Percentiles rank a stretch among this genome's conserved stretches.
These are phyloP conservation scores for Cryptococcus sp. DNA, from an alignment of 1,284 basidiomycete genomes.

Conservation along the genomic window DNA sequence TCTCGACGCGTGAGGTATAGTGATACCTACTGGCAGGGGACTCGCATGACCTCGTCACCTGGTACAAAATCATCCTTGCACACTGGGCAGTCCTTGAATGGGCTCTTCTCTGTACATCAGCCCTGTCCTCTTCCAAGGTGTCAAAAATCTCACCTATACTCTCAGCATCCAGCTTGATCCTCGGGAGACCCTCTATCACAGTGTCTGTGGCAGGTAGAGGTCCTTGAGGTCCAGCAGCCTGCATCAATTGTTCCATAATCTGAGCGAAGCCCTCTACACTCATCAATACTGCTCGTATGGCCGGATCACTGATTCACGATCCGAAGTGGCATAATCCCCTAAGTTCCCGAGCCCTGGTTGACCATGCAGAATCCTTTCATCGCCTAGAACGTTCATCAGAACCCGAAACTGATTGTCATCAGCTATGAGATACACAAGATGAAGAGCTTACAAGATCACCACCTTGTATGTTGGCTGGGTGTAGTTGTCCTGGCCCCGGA, in stretches of 20 bases:
- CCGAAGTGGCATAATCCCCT: slow-evolving; percentile 45
- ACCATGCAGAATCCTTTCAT: slow-evolving; percentile 18
- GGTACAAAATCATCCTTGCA: slow-evolving; percentile 44
- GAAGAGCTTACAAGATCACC: slow-evolving; percentile 21
- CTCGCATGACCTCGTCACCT: slow-evolving; percentile 36
- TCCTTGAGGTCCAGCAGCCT: slow-evolving; percentile 43
- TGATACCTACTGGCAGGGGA: slow-evolving; percentile 40
- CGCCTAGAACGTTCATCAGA: slow-evolving; percentile 25
- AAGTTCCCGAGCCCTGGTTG: slow-evolving; percentile 23
- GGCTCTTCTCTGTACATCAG: slow-evolving; percentile 25
- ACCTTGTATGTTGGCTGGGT: slow-evolving; percentile 15
- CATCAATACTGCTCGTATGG: neutral
- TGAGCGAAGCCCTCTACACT: slow-evolving; percentile 39
- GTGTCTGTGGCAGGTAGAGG: slow-evolving; percentile 41
- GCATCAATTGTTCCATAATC: slow-evolving; percentile 44
- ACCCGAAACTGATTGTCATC: slow-evolving; percentile 28
- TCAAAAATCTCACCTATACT: slow-evolving; percentile 26
- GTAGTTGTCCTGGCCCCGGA: slow-evolving; percentile 1
- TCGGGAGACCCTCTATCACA: slow-evolving; percentile 43
- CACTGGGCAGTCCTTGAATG: slow-evolving; percentile 44
- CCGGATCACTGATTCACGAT: slow-evolving; percentile 22
- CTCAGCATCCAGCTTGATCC: slow-evolving; percentile 35
- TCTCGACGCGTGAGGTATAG: neutral
- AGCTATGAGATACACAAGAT: neutral
- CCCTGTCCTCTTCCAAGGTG: neutral